Conservation (phyloP, 306 rosid genomes). For the Fagus sylvatica region DNA sequence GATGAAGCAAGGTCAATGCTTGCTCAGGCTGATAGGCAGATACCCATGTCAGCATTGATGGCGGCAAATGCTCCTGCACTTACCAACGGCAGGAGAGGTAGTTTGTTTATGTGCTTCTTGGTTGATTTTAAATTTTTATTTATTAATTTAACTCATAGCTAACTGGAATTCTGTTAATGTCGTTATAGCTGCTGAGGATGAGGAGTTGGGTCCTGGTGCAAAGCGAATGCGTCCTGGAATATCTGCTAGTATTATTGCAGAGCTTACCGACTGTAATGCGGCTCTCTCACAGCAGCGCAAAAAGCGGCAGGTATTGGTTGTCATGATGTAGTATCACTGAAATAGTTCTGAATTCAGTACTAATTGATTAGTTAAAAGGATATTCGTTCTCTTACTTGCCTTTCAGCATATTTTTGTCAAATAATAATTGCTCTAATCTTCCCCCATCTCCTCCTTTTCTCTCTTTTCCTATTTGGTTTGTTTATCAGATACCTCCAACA, state of each 20-base stretch:
- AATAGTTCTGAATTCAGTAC: conserved; percentile 9
- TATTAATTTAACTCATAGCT: conserved; percentile 7
- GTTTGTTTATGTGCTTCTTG: not conserved
- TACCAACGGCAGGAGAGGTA: conserved; percentile 87
- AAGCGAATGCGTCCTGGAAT: conserved; percentile 72
- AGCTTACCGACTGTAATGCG: conserved; percentile 85
- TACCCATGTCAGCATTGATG: conserved; percentile 49
- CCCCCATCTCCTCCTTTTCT: not conserved
- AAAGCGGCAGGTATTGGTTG: conserved; percentile 67
- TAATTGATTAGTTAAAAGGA: not conserved
- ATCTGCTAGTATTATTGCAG: conserved; percentile 56
- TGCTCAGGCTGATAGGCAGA: conserved; percentile 82
- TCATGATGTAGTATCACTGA: conserved; percentile 3
- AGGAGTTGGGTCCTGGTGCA: conserved; percentile 63
- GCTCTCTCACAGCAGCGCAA: conserved; percentile 89
- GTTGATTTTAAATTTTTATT: not conserved
- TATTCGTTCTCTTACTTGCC: not conserved
- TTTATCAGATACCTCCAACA: conserved; percentile 71
- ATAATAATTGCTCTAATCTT: not conserved
- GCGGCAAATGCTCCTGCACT: conserved; percentile 55
- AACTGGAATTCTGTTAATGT: conserved; percentile 10
- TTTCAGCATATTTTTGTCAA: not conserved
- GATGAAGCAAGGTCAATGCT: conserved; percentile 88
- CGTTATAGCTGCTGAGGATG: conserved; percentile 54
- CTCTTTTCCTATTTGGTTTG: conserved; percentile 5